Evolutionary conservation across 2,329 filamentous ascomycete genomes (phyloP).

Genomic region (Hypoxylon sp.): DNA sequence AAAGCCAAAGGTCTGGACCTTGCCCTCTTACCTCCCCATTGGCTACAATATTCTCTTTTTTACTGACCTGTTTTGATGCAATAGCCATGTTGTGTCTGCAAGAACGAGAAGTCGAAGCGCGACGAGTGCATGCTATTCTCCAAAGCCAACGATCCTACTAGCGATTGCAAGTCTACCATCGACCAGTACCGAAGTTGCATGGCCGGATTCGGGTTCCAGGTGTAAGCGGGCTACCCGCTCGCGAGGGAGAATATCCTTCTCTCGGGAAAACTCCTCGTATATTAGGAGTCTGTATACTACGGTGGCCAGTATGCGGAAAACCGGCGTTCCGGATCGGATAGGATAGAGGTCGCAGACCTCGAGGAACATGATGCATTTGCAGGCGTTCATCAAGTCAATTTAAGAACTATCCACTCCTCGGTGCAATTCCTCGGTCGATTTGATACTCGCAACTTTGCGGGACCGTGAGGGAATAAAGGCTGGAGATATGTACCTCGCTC

Average conservation of each 20-base stretch:
- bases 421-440: constrained; percentile 31
- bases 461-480: constrained; percentile 24
- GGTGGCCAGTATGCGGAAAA: constrained; percentile 14
- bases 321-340: constrained; percentile 32
- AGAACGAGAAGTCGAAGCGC: constrained; percentile 87
- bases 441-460: constrained; percentile 13
- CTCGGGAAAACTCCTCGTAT: constrained; percentile 1
- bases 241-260: background rate
- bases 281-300: constrained; percentile 24
- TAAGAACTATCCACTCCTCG: constrained; percentile 32
- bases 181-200: constrained; percentile 91
- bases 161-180: constrained; percentile 83
- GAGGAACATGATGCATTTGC: constrained; percentile 22
- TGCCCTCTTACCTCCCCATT: background rate
- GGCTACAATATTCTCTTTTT: background rate
- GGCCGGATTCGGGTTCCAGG: constrained; percentile 89
- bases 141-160: constrained; percentile 78
- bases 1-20: constrained; percentile 45
- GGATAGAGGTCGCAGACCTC: constrained; percentile 17
- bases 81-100: constrained; percentile 97
- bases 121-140: constrained; percentile 99
- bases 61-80: constrained; percentile 9
- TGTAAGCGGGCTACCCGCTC: constrained; percentile 48
- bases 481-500: background rate
- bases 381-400: constrained; percentile 26